Evolutionary conservation across 495 filamentous ascomycete genomes (phyloP), one percentile per base, ranked within the genome.

Genomic region (Cryomyces minteri): DNA sequence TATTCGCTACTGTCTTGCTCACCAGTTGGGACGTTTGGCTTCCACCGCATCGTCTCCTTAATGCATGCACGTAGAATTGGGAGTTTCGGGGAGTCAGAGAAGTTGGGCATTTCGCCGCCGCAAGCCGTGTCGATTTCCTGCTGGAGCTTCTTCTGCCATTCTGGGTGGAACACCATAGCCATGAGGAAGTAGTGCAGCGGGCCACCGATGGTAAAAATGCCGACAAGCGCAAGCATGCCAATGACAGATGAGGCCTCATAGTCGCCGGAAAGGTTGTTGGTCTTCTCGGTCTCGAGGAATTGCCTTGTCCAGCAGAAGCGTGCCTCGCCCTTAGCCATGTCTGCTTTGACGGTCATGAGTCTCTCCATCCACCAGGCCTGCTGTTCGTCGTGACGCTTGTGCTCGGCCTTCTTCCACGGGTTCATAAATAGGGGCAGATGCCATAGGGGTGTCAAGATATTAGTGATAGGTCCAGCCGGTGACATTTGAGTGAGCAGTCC

Each of bases 11-110:
- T 14, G 9, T 38, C 9, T 38, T 9, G 12, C 45, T 1, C 65
- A 5, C 72, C 71, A 58, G 44, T 66, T 62, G 53, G 76, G 61
- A 52, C 71, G 57, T 44, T 67, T 58, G 76, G 75, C 7, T 71
- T 59, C 76, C 76, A 79, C 41, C 76, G 64, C 25, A 77, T 61
- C 9, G 69, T 63, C 56, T 81, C 76, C 54, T 76, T 72, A 11
- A 79, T 65, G 7, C 71, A 63, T 0, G 76, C 74, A 33, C 73
- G 60, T 44, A 78, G 44, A 32, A 60, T 52, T 1, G 63, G 62
- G 9, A 66, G 49, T 28, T 62, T 55, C 6, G 59, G 62, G 41
- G 53, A 48, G 47, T 65, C 62, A 11, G 50, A 48, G n/a, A 53
- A 37, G 10, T 10, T 28, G 0, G 62, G 59, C 25, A 60, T 52